Conservation (phyloP, 176 grass and related monocot genomes). For the Oryza meridionalis region DNA sequence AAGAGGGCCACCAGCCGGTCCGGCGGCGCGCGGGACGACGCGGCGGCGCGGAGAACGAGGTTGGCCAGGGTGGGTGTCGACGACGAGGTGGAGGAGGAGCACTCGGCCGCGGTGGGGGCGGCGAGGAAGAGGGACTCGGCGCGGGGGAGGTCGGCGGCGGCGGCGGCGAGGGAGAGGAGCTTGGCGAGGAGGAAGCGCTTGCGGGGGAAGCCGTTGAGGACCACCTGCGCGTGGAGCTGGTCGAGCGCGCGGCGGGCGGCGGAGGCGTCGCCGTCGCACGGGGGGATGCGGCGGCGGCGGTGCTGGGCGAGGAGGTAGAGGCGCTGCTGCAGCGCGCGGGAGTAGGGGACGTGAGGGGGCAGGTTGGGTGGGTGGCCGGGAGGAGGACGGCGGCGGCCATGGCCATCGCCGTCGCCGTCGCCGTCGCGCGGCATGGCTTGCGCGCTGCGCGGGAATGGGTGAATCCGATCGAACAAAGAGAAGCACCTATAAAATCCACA, state of each 20-base stretch:
- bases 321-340: constrained; percentile 69
- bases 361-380: neutral
- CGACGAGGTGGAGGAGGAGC: neutral
- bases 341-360: constrained; percentile 46
- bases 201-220: constrained; percentile 66
- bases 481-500: neutral
- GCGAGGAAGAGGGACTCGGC: constrained; percentile 57
- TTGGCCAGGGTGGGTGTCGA: constrained; percentile 54
- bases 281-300: constrained; percentile 17
- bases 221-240: constrained; percentile 67
- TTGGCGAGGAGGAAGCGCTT: constrained; percentile 75
- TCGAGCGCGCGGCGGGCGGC: constrained; percentile 41
- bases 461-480: neutral
- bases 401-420: neutral
- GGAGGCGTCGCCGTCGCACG: neutral
- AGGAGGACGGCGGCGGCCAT: neutral
- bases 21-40: constrained; percentile 19
- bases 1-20: constrained; percentile 31
- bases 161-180: constrained; percentile 56
- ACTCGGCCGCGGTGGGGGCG: neutral
- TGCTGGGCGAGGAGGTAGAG: constrained; percentile 65
- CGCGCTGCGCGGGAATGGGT: neutral
- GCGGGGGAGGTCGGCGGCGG: constrained; percentile 47
- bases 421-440: constrained; percentile 32
- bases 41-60: constrained; percentile 63